These are phyloP conservation scores for Nicotiana otophora DNA, from an alignment of 257 asterid genomes.

Conservation along the genomic window DNA sequence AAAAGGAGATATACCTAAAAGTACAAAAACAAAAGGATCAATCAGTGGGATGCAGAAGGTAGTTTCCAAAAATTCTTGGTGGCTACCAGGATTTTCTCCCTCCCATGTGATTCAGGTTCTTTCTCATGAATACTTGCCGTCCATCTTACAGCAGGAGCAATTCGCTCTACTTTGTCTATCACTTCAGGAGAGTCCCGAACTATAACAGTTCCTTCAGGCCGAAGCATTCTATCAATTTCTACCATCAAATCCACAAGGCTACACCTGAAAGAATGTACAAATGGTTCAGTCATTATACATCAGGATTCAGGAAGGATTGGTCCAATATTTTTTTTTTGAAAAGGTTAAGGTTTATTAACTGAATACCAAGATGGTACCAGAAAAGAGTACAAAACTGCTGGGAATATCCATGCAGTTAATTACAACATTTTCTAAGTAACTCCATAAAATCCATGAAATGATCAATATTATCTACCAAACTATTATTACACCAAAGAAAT, in stretches of 20 bases:
- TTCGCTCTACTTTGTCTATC: slow-evolving; percentile 51
- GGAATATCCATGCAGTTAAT: no score
- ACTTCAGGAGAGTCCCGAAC: slow-evolving; percentile 77
- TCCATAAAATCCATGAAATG: no score
- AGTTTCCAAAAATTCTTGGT: slow-evolving; percentile 65
- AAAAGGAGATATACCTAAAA: slow-evolving; percentile 15
- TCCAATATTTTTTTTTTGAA: neutral
- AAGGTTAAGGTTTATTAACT: no score
- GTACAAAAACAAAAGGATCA: neutral
- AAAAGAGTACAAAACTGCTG: no score
- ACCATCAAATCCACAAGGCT: slow-evolving; percentile 88
- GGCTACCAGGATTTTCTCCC: slow-evolving; percentile 74
- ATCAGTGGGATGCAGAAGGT: slow-evolving; percentile 33
- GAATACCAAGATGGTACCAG: no score
- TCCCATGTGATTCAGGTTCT: slow-evolving; percentile 68
- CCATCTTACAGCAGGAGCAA: slow-evolving; percentile 83
- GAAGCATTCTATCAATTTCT: slow-evolving; percentile 86
- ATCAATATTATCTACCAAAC: no score
- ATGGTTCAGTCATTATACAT: neutral
- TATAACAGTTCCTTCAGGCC: slow-evolving; percentile 86
- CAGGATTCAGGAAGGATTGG: neutral
- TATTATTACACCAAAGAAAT: no score
- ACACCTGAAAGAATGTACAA: slow-evolving; percentile 51
- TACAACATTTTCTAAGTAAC: no score
- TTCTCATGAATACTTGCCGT: slow-evolving; percentile 48